These are phyloP conservation scores for Phalaenopsis hybrid DNA, from an alignment of 116 monocot species.

Conservation along the genomic window DNA sequence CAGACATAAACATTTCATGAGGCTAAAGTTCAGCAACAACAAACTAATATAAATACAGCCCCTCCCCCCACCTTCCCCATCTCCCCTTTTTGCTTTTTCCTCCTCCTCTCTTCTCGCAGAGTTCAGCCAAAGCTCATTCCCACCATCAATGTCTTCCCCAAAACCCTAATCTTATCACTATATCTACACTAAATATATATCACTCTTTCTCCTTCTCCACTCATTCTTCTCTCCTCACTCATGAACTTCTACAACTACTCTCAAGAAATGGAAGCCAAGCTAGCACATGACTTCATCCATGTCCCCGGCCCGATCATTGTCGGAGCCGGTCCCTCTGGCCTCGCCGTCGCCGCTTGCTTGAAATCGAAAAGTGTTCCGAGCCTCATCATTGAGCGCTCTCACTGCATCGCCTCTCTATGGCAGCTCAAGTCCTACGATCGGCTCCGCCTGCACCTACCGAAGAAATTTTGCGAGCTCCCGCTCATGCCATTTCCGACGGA, in stretches of 20 bases:
- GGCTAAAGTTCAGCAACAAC: no score
- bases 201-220: neutral
- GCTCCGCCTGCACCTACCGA: slow-evolving; percentile 28
- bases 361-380: slow-evolving; percentile 5
- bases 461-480: slow-evolving; percentile 28
- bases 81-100: neutral
- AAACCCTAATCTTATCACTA: neutral
- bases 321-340: slow-evolving; percentile 28
- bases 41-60: neutral
- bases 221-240: neutral
- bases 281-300: neutral
- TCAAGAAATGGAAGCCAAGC: slow-evolving; percentile 1
- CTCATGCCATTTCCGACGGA: slow-evolving; percentile 12
- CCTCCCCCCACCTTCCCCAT: neutral
- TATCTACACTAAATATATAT: neutral
- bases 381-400: slow-evolving; percentile 18
- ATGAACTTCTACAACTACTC: neutral
- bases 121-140: neutral
- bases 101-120: neutral
- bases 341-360: slow-evolving; percentile 22
- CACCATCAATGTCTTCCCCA: neutral
- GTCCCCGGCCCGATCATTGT: slow-evolving; percentile 20
- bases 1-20: neutral
- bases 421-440: slow-evolving; percentile 26
- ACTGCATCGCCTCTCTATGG: slow-evolving; percentile 31